Percentiles rank a stretch among this genome's conserved stretches.
Conservation (phyloP, 2,329 filamentous ascomycete species). For the Talaromyces sp. region DNA sequence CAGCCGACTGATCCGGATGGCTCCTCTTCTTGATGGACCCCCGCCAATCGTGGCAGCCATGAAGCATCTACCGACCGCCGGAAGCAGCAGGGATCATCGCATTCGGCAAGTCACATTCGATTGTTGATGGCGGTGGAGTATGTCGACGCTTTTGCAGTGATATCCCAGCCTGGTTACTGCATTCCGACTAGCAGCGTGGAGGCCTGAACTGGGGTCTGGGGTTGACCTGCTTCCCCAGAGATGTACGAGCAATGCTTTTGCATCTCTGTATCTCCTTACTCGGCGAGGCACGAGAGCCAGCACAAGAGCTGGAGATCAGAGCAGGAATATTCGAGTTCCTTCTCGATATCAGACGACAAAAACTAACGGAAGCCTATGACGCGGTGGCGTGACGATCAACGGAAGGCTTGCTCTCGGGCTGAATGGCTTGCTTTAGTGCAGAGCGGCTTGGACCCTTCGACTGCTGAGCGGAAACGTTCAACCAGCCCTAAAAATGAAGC, state of each 20-base stretch:
- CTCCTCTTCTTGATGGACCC: background rate
- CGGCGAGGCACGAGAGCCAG: background rate
- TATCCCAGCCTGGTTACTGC: background rate
- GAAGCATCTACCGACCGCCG: background rate
- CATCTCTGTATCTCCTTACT: background rate
- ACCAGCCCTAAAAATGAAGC: constrained; percentile 7
- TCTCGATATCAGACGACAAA: background rate
- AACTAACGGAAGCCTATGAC: constrained; percentile 6
- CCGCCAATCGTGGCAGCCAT: background rate
- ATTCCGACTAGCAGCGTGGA: background rate
- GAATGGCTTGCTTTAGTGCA: background rate
- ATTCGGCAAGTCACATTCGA: constrained; percentile 4
- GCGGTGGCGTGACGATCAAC: constrained; percentile 13
- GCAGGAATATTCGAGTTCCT: background rate
- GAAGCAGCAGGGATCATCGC: constrained; percentile 7
- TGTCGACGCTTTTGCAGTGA: background rate
- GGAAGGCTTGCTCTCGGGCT: constrained; percentile 2
- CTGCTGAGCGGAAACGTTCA: too few species aligned
- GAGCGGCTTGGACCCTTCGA: background rate
- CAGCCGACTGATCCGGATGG: background rate
- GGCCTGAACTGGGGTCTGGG: background rate
- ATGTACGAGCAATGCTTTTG: background rate
- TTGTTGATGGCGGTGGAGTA: background rate
- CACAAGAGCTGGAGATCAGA: background rate
- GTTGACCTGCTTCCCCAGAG: background rate